These are phyloP conservation scores for Lanzia echinophila DNA, from an alignment of 2,329 filamentous ascomycete species.

Conservation along the genomic window DNA sequence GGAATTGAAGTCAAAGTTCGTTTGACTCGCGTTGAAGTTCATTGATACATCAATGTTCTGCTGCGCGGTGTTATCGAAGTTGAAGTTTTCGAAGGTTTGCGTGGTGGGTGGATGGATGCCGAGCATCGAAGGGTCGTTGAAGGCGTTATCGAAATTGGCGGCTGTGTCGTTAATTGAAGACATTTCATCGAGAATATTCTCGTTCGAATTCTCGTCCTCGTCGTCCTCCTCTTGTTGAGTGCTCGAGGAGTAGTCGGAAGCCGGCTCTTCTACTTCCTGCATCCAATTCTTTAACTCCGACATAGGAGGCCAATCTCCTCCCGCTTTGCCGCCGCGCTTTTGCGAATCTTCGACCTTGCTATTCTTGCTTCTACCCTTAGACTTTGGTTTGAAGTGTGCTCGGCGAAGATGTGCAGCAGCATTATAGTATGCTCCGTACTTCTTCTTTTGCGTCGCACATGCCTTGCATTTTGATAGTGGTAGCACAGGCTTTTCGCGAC, in stretches of 20 bases:
- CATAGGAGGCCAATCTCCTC: conserved; percentile 51
- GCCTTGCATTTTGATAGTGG: conserved; percentile 46
- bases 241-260: conserved; percentile 25
- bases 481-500: conserved; percentile 38
- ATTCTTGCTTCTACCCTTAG: conserved; percentile 32
- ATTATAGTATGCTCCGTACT: no score
- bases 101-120: conserved; percentile 9
- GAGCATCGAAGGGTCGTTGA: conserved; percentile 8
- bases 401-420: no score
- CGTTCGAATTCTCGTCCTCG: conserved; percentile 31
- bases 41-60: conserved; percentile 22
- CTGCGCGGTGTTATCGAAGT: conserved; percentile 15
- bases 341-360: conserved; percentile 33
- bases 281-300: conserved; percentile 54
- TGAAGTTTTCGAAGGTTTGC: conserved; percentile 15
- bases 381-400: no score
- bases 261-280: conserved; percentile 40
- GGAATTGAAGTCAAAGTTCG: conserved; percentile 16
- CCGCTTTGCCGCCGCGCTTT: conserved; percentile 48
- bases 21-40: conserved; percentile 19
- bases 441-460: conserved; percentile 27
- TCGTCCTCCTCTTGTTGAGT: conserved; percentile 33
- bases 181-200: conserved; percentile 23
- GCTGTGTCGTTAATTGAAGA: conserved; percentile 17
- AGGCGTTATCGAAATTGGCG: conserved; percentile 16